phyloP scores from a whole-genome alignment of 1,139 yeast genomes.

The Sugiyamaella neomexicana region DNA sequence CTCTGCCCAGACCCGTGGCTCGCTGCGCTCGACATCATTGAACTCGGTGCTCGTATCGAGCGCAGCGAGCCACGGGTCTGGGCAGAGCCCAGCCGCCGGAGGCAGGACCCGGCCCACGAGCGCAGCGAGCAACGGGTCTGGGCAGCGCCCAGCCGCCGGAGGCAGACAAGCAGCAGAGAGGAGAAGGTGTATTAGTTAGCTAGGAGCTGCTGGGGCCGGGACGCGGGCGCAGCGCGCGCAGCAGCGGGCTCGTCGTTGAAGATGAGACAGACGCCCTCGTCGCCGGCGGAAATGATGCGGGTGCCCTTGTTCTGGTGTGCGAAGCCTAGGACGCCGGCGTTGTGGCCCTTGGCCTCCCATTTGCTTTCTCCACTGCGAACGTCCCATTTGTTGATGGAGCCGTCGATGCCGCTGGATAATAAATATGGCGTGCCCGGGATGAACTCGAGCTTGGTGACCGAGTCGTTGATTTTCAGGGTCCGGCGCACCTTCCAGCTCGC shows the following conservation, averaged over 20 bases:
- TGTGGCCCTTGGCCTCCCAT: constrained; percentile 86
- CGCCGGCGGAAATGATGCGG: constrained; percentile 91
- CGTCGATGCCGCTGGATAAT: constrained; percentile 79
- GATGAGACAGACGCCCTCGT: constrained; percentile 88
- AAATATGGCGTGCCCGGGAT: constrained; percentile 57
- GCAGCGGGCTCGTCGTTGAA: constrained; percentile 43
- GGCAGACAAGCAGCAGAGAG: background rate
- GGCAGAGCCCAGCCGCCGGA: background rate
- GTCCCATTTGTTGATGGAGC: constrained; percentile 84
- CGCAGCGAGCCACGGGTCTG: too few relatives aligned
- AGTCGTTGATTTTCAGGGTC: constrained; percentile 67
- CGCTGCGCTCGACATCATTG: background rate
- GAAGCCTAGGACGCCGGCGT: constrained; percentile 89
- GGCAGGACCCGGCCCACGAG: background rate
- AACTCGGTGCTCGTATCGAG: too few relatives aligned
- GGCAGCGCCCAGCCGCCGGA: constrained; percentile 15
- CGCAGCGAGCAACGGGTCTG: constrained; percentile 5
- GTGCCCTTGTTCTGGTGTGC: constrained; percentile 62
- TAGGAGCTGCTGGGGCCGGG: constrained; percentile 10
- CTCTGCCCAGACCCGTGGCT: background rate
- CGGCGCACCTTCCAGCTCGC: constrained; percentile 85
- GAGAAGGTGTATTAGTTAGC: constrained; percentile 1
- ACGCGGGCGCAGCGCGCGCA: background rate
- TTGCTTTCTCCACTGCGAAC: constrained; percentile 76
- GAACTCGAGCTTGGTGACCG: constrained; percentile 79